Conservation (phyloP, 2,329 filamentous ascomycete genomes). For the Furcasterigmium furcatum region DNA sequence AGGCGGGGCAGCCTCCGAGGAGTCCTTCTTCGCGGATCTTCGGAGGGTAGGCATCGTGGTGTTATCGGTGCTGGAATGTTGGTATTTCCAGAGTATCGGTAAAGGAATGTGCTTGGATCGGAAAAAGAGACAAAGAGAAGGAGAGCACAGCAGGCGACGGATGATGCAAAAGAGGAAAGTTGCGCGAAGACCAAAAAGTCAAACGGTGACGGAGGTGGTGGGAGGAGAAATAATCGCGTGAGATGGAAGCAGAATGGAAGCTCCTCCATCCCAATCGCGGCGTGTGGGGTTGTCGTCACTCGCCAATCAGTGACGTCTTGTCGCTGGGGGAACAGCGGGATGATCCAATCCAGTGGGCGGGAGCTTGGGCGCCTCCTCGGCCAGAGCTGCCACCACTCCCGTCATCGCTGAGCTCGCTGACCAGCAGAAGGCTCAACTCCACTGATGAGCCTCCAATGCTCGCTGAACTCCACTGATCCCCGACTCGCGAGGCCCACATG, state of each 20-base stretch:
- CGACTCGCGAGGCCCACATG: neutral
- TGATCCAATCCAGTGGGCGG: neutral
- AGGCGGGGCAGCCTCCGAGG: neutral
- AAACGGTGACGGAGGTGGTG: conserved; percentile 4
- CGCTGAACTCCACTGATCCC: neutral
- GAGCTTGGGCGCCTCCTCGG: too few relatives aligned
- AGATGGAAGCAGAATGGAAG: neutral
- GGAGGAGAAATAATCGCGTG: conserved; percentile 3
- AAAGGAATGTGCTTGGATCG: neutral
- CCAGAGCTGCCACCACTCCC: too few relatives aligned
- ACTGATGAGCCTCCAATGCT: too few relatives aligned
- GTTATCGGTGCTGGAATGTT: neutral
- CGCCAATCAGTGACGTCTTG: conserved; percentile 8
- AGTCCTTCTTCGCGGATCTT: conserved; percentile 10
- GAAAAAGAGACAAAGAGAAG: neutral
- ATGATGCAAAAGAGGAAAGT: neutral
- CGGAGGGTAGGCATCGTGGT: conserved; percentile 10
- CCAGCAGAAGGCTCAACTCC: too few relatives aligned
- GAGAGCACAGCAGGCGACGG: neutral
- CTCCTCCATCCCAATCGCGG: conserved; percentile 1
- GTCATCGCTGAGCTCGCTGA: too few relatives aligned
- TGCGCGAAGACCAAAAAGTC: conserved; percentile 3
- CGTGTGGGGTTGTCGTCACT: conserved; percentile 8
- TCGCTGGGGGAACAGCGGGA: conserved; percentile 14
- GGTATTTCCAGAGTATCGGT: neutral